These are phyloP conservation scores for Sporothrix pseudoabietina DNA, from an alignment of 2,329 filamentous ascomycete species.

Conservation along the genomic window DNA sequence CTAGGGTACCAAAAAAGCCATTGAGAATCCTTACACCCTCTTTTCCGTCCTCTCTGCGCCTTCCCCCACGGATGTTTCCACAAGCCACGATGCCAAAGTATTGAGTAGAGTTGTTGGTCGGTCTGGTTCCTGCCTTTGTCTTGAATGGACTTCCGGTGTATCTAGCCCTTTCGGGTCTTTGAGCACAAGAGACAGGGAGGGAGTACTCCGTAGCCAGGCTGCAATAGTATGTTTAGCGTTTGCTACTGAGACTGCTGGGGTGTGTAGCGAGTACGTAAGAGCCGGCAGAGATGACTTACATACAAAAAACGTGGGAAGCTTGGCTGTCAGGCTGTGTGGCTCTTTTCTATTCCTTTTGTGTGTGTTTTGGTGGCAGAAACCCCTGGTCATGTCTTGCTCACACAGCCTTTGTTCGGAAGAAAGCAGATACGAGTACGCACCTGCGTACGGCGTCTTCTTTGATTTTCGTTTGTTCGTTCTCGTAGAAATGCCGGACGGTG, in stretches of 20 bases:
- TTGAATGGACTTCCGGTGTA: not conserved
- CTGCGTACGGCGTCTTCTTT: conserved; percentile 22
- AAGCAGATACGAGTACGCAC: conserved; percentile 4
- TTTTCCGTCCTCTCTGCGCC: not conserved
- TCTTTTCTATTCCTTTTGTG: not conserved
- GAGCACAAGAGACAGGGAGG: not conserved
- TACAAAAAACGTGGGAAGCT: conserved; percentile 21
- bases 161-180: conserved; percentile 5
- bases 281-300: conserved; percentile 16
- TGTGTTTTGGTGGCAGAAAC: not conserved
- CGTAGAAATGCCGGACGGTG: not conserved
- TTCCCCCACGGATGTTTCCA: conserved; percentile 12
- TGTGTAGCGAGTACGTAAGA: conserved; percentile 16
- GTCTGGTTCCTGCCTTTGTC: not conserved
- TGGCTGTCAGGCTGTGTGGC: not conserved
- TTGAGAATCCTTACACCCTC: not conserved
- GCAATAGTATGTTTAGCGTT: not conserved
- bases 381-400: not conserved
- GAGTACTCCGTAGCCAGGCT: not conserved
- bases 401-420: not conserved
- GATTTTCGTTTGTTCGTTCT: not conserved
- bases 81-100: not conserved
- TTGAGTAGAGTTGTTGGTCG: not conserved
- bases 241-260: not conserved
- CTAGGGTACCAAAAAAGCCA: conserved; percentile 2